phyloP scores from a whole-genome alignment of 202 grass and related monocot genomes.

The Musa balbisiana region DNA sequence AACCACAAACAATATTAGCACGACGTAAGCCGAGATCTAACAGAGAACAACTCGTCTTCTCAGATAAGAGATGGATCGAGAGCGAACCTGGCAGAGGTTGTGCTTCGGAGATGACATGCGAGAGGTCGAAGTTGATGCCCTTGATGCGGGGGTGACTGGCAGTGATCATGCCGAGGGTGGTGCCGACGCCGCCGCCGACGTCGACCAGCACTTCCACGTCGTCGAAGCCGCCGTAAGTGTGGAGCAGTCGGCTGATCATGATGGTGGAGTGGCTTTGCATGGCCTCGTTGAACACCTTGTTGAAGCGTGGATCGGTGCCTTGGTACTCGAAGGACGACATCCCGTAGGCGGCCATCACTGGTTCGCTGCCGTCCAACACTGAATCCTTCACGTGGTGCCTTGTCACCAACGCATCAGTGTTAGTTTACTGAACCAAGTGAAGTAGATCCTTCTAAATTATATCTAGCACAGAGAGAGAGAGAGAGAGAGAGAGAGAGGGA shows the following conservation, averaged over 20 bases:
- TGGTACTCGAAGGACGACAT: conserved; percentile 72
- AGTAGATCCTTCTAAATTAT: no score
- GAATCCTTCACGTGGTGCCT: conserved; percentile 75
- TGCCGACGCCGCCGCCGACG: neutral
- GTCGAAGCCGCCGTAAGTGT: neutral
- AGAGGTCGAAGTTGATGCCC: neutral
- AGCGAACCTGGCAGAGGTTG: neutral
- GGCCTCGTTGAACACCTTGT: neutral
- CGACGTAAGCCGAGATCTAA: no score
- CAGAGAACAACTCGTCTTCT: no score
- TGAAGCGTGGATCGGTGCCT: conserved; percentile 46
- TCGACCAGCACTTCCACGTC: neutral
- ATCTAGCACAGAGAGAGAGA: no score
- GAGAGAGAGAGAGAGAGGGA: no score
- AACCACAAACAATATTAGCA: no score
- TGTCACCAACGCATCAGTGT: neutral
- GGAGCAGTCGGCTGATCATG: neutral
- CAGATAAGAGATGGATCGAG: no score
- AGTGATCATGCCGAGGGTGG: neutral
- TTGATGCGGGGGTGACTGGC: neutral
- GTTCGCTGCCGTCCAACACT: conserved; percentile 13
- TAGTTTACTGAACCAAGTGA: no score
- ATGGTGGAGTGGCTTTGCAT: neutral
- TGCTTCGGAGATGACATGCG: neutral
- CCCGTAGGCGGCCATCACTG: neutral